These are phyloP conservation scores for Giardia duodenalis DNA, from an alignment of 208 protist genomes.

Conservation along the genomic window DNA sequence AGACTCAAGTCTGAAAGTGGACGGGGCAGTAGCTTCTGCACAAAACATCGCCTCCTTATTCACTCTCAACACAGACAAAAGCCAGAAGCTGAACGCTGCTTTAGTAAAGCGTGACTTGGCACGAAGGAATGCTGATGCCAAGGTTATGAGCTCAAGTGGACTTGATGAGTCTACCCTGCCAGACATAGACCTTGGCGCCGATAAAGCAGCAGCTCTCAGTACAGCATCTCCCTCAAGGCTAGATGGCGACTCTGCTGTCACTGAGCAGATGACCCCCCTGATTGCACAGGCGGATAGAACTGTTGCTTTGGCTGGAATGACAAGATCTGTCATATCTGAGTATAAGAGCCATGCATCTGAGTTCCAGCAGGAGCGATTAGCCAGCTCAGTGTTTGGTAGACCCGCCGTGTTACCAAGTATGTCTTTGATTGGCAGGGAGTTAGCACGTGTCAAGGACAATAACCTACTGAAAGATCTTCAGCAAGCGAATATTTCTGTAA, in stretches of 20 bases:
- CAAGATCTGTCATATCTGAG: neutral
- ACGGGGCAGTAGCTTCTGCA: neutral
- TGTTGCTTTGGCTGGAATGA: neutral
- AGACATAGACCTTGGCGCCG: neutral
- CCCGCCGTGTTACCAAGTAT: neutral
- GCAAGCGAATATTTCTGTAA: neutral
- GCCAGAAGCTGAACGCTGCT: no score
- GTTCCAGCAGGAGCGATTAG: neutral
- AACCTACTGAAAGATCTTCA: neutral
- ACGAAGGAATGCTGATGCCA: no score
- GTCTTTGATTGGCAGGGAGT: neutral
- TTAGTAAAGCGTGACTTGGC: no score
- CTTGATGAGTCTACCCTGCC: no score
- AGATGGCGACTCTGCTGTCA: no score
- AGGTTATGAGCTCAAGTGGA: no score
- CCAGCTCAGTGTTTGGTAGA: neutral
- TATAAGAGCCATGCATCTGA: neutral
- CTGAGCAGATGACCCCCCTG: no score
- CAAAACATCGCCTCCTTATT: neutral
- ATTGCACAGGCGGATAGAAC: no score
- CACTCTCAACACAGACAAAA: neutral
- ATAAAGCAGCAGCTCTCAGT: no score
- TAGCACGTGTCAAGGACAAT: neutral
- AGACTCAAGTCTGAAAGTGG: neutral
- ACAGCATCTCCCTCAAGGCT: no score